A percentile compares a stretch with the other conserved stretches of the same genome.
These are phyloP conservation scores for Wickerhamomyces sp. DNA, from an alignment of 1,139 yeast species.

Conservation along the genomic window DNA sequence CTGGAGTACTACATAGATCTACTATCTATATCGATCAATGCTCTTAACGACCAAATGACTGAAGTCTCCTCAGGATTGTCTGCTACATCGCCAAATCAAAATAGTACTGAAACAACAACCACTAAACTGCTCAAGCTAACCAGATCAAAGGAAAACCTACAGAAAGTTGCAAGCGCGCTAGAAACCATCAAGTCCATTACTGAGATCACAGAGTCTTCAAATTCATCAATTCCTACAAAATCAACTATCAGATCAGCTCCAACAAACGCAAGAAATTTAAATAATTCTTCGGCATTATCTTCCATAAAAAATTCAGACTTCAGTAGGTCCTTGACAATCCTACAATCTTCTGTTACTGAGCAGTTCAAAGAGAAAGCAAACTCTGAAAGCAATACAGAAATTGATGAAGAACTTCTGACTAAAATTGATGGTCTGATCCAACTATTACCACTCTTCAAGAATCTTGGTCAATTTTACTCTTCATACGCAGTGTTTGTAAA, in stretches of 20 bases:
- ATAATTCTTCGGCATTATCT: slow-evolving; percentile 10
- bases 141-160: slow-evolving; percentile 39
- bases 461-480: slow-evolving; percentile 44
- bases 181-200: slow-evolving; percentile 37
- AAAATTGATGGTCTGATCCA: slow-evolving; percentile 42
- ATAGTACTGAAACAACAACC: slow-evolving; percentile 11
- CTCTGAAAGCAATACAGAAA: slow-evolving; percentile 24
- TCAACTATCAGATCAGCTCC: slow-evolving; percentile 16
- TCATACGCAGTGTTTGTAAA: slow-evolving; percentile 42
- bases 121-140: slow-evolving; percentile 41
- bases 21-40: slow-evolving; percentile 50
- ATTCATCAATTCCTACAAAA: not conserved
- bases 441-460: slow-evolving; percentile 48
- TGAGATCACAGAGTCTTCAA: slow-evolving; percentile 21
- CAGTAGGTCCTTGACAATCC: slow-evolving; percentile 34
- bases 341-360: slow-evolving; percentile 39
- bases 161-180: slow-evolving; percentile 41
- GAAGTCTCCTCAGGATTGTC: slow-evolving; percentile 6
- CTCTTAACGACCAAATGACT: slow-evolving; percentile 47
- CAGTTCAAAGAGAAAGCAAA: slow-evolving; percentile 30
- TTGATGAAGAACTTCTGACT: slow-evolving; percentile 30
- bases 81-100: not conserved
- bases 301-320: slow-evolving; percentile 32
- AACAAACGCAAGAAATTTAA: slow-evolving; percentile 11
- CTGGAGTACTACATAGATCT: slow-evolving; percentile 62